phyloP scores from a whole-genome alignment of 2,329 filamentous ascomycete species.

The Helotiales sp. region DNA sequence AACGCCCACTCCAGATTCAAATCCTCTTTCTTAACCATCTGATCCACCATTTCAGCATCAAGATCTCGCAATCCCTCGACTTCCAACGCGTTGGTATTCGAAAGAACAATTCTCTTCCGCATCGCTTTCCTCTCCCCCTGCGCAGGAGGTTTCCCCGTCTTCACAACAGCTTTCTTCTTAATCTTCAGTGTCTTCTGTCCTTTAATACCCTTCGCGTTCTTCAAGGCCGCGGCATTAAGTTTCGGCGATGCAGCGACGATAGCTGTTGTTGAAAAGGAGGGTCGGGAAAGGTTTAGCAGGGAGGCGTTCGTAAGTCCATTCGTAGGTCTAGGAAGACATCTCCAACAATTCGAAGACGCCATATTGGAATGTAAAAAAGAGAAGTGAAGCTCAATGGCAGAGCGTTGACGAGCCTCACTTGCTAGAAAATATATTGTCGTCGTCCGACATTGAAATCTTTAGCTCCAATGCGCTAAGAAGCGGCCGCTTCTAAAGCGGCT shows the following conservation, averaged over 20 bases:
- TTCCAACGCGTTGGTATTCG: constrained; percentile 88
- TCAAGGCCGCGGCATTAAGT: constrained; percentile 6
- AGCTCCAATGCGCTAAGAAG: constrained; percentile 20
- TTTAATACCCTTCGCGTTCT: constrained; percentile 1
- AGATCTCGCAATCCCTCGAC: constrained; percentile 69
- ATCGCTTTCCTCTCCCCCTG: constrained; percentile 83
- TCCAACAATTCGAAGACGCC: constrained; percentile 59
- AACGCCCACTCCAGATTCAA: neutral
- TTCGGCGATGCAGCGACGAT: neutral
- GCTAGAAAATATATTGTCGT: neutral
- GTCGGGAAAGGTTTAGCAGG: constrained; percentile 30
- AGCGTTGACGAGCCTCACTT: neutral
- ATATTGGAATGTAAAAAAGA: constrained; percentile 36
- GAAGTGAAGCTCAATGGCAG: neutral
- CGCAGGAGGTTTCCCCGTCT: constrained; percentile 53
- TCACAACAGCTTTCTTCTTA: constrained; percentile 42
- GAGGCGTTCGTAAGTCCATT: constrained; percentile 39
- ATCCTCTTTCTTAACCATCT: constrained; percentile 59
- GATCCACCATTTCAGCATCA: constrained; percentile 51
- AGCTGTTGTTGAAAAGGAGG: constrained; percentile 29
- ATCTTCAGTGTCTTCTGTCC: constrained; percentile 29
- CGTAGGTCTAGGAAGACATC: constrained; percentile 53
- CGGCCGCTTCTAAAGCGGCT: constrained; percentile 22
- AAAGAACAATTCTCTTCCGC: constrained; percentile 86
- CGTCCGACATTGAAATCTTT: constrained; percentile 1